Base-by-base conservation (phyloP, 805 yeast genomes). In the Yarrowia sp. region DNA sequence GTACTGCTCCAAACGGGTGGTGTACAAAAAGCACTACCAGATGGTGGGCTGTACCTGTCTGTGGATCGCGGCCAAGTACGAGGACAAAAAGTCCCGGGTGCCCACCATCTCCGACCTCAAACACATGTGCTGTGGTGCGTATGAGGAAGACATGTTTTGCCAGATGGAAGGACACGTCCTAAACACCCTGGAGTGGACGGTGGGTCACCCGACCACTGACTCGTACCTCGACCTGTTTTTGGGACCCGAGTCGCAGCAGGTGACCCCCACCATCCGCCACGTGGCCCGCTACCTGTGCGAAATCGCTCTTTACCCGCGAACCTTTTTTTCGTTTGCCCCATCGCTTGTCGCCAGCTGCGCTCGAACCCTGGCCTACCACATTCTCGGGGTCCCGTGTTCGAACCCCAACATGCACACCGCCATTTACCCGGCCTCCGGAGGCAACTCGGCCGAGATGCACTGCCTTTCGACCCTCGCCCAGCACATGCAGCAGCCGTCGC, bases 11-110 rank as follows among this genome's bases (percentile, higher is more conserved):
- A 89, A 88, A 74, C 83, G 98, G 73, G 87, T 92, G 8, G 95
- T 93, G 0, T 84, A 90, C 71, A 86, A 88, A 72, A 93, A 90
- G 69, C 98, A 93, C 79, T 88, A 91, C 71, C 97, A 93, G 78
- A 83, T 94, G 67, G 94, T 94, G 11, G 92, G 96, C 41, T 90
- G 97, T 70, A 91, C 97, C 5, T 91, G 97, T 70, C 80, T 94
- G 43, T 94, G 98, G 98, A 84, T 94, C 41, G 91, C 97, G 2
- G 88, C 97, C 35, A 94, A 94, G 77, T 83, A 88, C n/a, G 85
- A 85, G 74, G 91, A 91, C 70, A 87, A 88, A 75, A 84, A 95
- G 75, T 86, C 87, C 70, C 82, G 91, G 73, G 85, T 90, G 61
- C 97, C 97, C 55, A 84, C 91, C 72, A 82, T 90, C 66, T 81